Evolutionary conservation across 805 yeast species (phyloP).

Genomic region (Komagataella phaffii): DNA sequence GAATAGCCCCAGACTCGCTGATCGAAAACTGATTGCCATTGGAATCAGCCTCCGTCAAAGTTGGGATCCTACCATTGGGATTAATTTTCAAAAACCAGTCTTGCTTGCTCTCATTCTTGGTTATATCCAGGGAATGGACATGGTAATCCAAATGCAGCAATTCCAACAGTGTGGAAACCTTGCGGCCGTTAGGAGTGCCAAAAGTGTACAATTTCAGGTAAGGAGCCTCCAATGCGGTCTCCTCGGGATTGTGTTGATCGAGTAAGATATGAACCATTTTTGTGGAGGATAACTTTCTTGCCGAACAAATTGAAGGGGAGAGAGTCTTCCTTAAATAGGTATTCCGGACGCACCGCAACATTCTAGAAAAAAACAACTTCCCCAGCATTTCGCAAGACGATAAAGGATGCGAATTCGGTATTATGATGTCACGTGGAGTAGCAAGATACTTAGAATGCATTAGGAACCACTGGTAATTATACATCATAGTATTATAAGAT

Average conservation of each 20-base stretch:
- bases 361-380: not conserved
- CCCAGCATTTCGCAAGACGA: not conserved
- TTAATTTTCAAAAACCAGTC: conserved; percentile 43
- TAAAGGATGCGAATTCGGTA: not conserved
- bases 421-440: not conserved
- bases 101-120: conserved; percentile 32
- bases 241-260: conserved; percentile 20
- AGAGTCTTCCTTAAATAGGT: not conserved
- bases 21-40: conserved; percentile 30
- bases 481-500: not conserved
- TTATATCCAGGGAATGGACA: conserved; percentile 25
- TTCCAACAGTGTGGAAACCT: conserved; percentile 26
- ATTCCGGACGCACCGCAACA: not conserved
- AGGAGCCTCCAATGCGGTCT: conserved; percentile 21
- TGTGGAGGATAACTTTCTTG: not conserved
- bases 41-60: conserved; percentile 24
- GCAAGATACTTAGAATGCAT: not conserved
- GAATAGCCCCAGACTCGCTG: conserved; percentile 50
- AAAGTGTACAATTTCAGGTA: conserved; percentile 27
- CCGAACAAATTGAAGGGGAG: not conserved
- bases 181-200: conserved; percentile 33
- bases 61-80: conserved; percentile 55
- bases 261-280: conserved; percentile 17
- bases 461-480: too few species aligned
- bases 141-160: conserved; percentile 27